Evolutionary conservation across 2,329 filamentous ascomycete species (phyloP).

Genomic region (Tolypocladium pustulatum): DNA sequence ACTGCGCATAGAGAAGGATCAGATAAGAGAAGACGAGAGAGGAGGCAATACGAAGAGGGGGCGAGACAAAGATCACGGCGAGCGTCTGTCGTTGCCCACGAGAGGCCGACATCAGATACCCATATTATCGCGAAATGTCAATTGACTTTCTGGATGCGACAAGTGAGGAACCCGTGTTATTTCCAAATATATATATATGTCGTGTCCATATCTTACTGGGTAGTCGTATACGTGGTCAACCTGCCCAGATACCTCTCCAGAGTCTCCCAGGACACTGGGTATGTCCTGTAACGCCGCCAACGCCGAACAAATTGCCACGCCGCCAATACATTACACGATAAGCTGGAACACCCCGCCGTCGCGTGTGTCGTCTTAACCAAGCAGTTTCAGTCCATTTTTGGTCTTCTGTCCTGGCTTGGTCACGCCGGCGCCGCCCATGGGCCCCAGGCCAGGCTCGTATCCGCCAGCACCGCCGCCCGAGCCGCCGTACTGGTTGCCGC

Average conservation of each 20-base stretch:
- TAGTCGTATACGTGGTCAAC: not conserved
- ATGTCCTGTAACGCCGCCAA: not conserved
- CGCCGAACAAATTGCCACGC: not conserved
- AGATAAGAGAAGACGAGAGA: not conserved
- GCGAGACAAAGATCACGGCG: not conserved
- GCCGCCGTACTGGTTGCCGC: conserved; percentile 11
- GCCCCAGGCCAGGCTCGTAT: conserved; percentile 42
- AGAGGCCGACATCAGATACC: not conserved
- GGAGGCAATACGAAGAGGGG: not conserved
- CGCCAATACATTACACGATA: not conserved
- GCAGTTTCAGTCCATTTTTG: conserved; percentile 52
- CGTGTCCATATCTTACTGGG: not conserved
- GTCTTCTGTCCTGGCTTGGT: conserved; percentile 56
- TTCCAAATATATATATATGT: not conserved
- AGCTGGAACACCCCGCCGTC: not conserved
- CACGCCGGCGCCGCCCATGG: conserved; percentile 39
- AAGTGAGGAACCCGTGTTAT: not conserved
- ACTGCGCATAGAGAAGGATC: not conserved
- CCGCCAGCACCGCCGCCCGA: conserved; percentile 20
- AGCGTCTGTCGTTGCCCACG: not conserved
- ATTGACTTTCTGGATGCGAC: not conserved
- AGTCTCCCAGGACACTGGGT: not conserved
- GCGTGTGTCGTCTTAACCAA: conserved; percentile 32
- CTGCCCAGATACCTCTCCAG: not conserved
- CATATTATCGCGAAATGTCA: not conserved